Percentiles rank a stretch among this genome's conserved stretches.
These are phyloP conservation scores for Acorus calamus DNA, from an alignment of 106 monocot genomes.

Conservation along the genomic window DNA sequence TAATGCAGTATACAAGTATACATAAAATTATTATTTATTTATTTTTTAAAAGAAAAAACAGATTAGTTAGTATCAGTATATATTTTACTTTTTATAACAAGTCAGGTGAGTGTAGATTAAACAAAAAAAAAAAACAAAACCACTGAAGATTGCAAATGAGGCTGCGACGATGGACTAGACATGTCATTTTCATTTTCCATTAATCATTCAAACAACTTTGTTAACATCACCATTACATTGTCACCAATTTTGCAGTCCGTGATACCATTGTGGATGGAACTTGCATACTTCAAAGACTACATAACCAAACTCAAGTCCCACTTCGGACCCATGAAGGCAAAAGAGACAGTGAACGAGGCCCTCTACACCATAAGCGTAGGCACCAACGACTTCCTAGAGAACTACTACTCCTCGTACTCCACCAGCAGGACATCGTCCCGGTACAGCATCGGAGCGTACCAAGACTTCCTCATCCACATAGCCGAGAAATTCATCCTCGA, in stretches of 20 bases:
- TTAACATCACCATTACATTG: too few relatives aligned
- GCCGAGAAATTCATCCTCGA: slow-evolving; percentile 43
- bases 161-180: too few relatives aligned
- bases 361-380: slow-evolving; percentile 55
- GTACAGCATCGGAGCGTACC: slow-evolving; percentile 30
- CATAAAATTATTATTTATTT: too few relatives aligned
- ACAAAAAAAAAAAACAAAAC: too few relatives aligned
- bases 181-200: too few relatives aligned
- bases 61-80: too few relatives aligned
- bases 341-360: slow-evolving; percentile 30
- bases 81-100: too few relatives aligned
- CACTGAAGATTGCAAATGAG: too few relatives aligned
- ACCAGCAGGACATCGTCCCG: slow-evolving; percentile 30
- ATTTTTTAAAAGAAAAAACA: too few relatives aligned
- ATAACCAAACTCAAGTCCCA: slow-evolving; percentile 10
- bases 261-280: slow-evolving; percentile 53
- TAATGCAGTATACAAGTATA: too few relatives aligned
- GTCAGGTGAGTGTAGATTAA: too few relatives aligned
- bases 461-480: slow-evolving; percentile 42
- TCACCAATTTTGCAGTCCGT: slow-evolving; percentile 13
- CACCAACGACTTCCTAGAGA: slow-evolving; percentile 69
- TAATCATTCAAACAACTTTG: too few relatives aligned
- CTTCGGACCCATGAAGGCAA: slow-evolving; percentile 18
- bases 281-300: slow-evolving; percentile 57
- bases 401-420: slow-evolving; percentile 28